Percentiles rank a stretch among this genome's conserved stretches.
phyloP scores from a whole-genome alignment of 1,284 basidiomycete genomes.

The Jaminaea rosea region DNA sequence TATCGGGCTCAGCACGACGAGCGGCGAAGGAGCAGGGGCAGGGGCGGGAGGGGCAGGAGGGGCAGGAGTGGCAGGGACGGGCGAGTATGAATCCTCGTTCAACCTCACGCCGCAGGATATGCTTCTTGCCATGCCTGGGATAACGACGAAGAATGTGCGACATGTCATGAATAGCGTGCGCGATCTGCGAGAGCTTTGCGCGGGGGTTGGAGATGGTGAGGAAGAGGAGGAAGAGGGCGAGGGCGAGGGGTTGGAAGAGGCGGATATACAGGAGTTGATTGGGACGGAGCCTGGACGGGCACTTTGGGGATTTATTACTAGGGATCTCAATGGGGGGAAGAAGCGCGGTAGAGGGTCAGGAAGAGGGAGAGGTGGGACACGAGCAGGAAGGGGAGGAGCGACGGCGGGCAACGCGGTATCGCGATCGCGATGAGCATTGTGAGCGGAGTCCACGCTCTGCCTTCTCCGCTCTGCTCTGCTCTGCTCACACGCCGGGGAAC shows the following conservation, averaged over 20 bases:
- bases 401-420: neutral
- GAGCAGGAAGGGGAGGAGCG: conserved; percentile 58
- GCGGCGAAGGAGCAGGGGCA: conserved; percentile 8
- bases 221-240: neutral
- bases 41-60: conserved; percentile 8
- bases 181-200: conserved; percentile 68
- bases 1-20: conserved; percentile 22
- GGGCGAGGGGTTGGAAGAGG: conserved; percentile 56
- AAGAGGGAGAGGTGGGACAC: neutral
- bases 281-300: conserved; percentile 72
- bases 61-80: neutral
- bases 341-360: neutral
- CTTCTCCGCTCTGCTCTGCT: too few relatives aligned
- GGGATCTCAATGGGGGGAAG: neutral
- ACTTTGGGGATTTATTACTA: conserved; percentile 62
- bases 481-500: too few relatives aligned
- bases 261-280: conserved; percentile 64
- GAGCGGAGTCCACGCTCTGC: too few relatives aligned
- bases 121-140: conserved; percentile 54
- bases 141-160: conserved; percentile 73
- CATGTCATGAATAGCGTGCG: conserved; percentile 72
- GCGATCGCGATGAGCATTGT: neutral
- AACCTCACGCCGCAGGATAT: conserved; percentile 47
- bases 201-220: neutral
- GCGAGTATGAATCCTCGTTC: conserved; percentile 1